Conservation (phyloP, 2,329 filamentous ascomycete species). For the Fusarium ramigenum region DNA sequence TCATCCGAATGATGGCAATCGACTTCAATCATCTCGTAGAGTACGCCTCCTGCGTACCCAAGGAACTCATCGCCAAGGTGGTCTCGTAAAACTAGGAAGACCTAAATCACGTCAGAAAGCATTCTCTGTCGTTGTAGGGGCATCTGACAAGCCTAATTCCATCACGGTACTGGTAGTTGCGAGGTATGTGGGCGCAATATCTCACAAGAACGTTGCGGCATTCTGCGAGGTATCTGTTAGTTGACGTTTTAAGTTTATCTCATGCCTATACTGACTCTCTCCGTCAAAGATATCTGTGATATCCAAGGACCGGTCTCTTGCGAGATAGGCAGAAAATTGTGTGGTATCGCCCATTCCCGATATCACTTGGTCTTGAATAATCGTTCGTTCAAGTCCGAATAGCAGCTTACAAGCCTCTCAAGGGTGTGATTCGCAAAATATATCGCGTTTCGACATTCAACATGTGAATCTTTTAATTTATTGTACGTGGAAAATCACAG, state of each 20-base stretch:
- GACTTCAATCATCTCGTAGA: conserved; percentile 59
- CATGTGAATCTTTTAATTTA: background rate
- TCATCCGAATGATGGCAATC: conserved; percentile 57
- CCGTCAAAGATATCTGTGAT: conserved; percentile 33
- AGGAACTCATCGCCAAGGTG: conserved; percentile 57
- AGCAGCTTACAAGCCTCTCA: background rate
- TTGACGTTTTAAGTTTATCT: background rate
- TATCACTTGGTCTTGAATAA: background rate
- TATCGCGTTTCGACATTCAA: background rate
- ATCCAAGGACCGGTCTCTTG: background rate
- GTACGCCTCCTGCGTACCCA: conserved; percentile 54
- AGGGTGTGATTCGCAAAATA: background rate
- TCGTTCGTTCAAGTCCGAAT: background rate
- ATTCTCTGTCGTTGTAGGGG: background rate
- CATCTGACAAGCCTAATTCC: conserved; percentile 52
- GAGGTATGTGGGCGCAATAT: conserved; percentile 55
- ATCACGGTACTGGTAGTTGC: conserved; percentile 58
- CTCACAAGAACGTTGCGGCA: conserved; percentile 57
- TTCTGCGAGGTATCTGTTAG: conserved; percentile 43
- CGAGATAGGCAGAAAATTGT: background rate
- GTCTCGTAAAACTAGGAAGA: conserved; percentile 55
- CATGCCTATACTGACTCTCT: conserved; percentile 25
- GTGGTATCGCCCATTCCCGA: conserved; percentile 18
- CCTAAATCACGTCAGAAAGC: conserved; percentile 37
- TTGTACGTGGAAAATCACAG: background rate